phyloP scores from a whole-genome alignment of 192 early-diverging fungal genomes.

The Geranomyces michiganensis region DNA sequence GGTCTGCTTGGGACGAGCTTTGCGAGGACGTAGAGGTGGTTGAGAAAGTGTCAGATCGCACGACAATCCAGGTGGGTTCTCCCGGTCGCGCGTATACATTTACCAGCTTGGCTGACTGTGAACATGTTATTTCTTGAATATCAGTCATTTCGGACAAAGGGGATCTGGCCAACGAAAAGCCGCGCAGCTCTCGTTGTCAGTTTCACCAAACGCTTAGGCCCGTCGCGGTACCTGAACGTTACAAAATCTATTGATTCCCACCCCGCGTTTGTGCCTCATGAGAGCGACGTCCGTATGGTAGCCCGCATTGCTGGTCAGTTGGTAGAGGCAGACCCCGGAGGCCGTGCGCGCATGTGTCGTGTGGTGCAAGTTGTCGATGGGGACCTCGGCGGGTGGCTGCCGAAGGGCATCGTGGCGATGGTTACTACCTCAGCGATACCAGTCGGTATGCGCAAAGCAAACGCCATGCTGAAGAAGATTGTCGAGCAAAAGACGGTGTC shows the following conservation, averaged over 20 bases:
- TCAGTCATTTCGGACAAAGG: conserved; percentile 51
- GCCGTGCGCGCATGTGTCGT: conserved; percentile 27
- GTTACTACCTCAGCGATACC: conserved; percentile 51
- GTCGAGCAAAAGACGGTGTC: conserved; percentile 20
- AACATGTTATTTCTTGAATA: background rate
- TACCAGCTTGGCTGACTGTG: too few relatives aligned
- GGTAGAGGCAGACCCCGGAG: conserved; percentile 38
- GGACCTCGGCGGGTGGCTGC: conserved; percentile 52
- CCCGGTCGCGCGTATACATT: too few relatives aligned
- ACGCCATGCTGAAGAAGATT: conserved; percentile 35
- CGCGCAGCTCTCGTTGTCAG: conserved; percentile 43
- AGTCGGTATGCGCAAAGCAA: conserved; percentile 42
- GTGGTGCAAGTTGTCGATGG: conserved; percentile 52
- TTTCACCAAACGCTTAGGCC: conserved; percentile 20
- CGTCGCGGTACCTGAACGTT: conserved; percentile 44
- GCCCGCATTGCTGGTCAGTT: conserved; percentile 46
- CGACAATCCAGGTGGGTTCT: conserved; percentile 34
- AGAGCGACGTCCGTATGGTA: conserved; percentile 43
- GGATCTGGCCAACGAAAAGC: conserved; percentile 48
- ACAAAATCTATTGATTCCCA: conserved; percentile 43
- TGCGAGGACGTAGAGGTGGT: conserved; percentile 38
- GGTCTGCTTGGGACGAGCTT: conserved; percentile 49
- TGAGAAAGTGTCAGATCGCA: conserved; percentile 23
- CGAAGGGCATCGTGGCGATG: conserved; percentile 38
- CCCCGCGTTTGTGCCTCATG: conserved; percentile 24